Conservation (phyloP, 306 rosid genomes). For the Prunus campanulata region DNA sequence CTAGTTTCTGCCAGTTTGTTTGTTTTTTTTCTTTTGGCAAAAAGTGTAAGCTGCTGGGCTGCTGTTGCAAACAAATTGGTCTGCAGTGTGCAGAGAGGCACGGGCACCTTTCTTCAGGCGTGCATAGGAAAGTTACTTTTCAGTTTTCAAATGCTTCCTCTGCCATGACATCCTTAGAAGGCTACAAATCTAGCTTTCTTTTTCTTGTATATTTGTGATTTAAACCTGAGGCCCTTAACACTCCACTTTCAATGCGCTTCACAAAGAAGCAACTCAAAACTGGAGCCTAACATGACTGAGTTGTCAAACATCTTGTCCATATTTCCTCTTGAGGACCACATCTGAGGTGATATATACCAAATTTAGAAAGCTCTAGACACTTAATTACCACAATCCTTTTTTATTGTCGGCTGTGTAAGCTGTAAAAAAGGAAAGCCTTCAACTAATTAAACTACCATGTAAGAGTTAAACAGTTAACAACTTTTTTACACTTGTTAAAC, state of each 20-base stretch:
- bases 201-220: conserved; percentile 17
- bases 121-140: background rate
- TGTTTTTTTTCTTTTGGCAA: background rate
- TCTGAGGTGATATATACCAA: background rate
- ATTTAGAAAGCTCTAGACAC: too few species aligned
- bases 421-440: background rate
- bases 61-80: background rate
- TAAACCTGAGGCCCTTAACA: conserved; percentile 20
- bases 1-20: background rate
- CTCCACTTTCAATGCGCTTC: conserved; percentile 10
- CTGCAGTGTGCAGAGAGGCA: background rate
- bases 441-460: background rate
- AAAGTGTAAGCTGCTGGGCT: background rate
- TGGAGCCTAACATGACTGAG: conserved; percentile 15
- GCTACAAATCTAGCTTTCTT: conserved; percentile 25
- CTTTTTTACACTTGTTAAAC: background rate
- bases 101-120: background rate
- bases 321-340: conserved; percentile 18
- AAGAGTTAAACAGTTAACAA: background rate
- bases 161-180: conserved; percentile 24
- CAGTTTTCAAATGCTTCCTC: conserved; percentile 34
- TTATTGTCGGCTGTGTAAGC: conserved; percentile 29
- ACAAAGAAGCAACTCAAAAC: conserved; percentile 14
- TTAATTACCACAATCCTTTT: background rate
- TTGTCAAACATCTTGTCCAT: conserved; percentile 25